Base-by-base conservation (phyloP, 495 filamentous ascomycete genomes). In the Penicillium coprophilum region DNA sequence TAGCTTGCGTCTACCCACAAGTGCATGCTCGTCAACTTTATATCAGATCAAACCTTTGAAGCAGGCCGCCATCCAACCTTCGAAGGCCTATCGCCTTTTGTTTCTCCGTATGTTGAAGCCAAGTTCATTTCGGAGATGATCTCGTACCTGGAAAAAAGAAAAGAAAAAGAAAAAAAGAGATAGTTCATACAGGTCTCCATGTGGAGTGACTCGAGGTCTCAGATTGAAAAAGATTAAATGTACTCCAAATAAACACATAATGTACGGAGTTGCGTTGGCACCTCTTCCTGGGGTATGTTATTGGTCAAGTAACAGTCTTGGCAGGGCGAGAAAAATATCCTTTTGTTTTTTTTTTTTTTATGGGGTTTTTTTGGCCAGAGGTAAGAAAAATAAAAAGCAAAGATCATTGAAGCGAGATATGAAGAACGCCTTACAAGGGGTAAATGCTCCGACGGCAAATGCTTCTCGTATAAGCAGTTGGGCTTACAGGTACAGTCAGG, bases 21-120 rank as follows among this genome's bases (percentile, higher is more conserved):
- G 49, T 36, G 50, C 55, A 61, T 59, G 56, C 52, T 50, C 48
- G 11, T 52, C 45, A 34, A 44, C 55, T 54, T 61, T 64, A 64
- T 63, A 46, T 8, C n/a, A n/a, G 28, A 7, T 19, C 30, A 32
- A 57, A 1, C 46, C 11, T 34, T 23, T 55, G 54, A 34, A 20
- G 27, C 34, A 21, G 20, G 21, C 19, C 23, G 44, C 3, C 3
- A 24, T 20, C 6, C 15, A 38, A 7, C 17, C 24, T 17, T 27
- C 4, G 24, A 32, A 57, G 34, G 32, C 61, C 57, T 60, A 60
- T 63, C 61, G 57, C 45, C 50, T 60, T 24, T 19, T 28, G 45
- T 60, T 46, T 32, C 61, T 54, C 24, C 24, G 24, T 27, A 27
- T 6, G 1, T 27, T 27, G 24, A 5, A 27, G 13, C 13, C 23